Conservation (phyloP, 106 monocot species). For the Allium cepa region DNA sequence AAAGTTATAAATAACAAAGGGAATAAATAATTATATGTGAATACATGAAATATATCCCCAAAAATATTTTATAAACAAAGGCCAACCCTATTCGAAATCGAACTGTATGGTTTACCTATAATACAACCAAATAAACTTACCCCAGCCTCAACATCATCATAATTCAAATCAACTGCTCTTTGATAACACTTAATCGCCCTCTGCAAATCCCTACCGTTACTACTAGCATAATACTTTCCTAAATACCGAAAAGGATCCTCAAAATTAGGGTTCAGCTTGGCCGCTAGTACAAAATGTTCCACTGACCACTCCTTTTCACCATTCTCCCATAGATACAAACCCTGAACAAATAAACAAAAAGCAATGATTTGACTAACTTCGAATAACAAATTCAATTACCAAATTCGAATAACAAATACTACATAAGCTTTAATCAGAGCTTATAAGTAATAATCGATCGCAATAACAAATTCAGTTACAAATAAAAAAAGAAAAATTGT, state of each 20-base stretch:
- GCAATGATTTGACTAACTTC: neutral
- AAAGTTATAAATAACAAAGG: too few relatives aligned
- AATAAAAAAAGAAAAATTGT: too few relatives aligned
- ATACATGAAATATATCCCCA: too few relatives aligned
- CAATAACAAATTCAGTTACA: too few relatives aligned
- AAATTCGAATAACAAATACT: too few relatives aligned
- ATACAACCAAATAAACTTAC: slow-evolving; percentile 28
- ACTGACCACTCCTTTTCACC: slow-evolving; percentile 55
- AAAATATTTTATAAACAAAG: too few relatives aligned
- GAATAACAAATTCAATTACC: too few relatives aligned
- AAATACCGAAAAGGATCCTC: slow-evolving; percentile 59
- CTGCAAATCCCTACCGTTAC: slow-evolving; percentile 29
- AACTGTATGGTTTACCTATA: too few relatives aligned
- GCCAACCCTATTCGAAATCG: too few relatives aligned
- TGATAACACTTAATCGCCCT: slow-evolving; percentile 90
- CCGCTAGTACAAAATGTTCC: slow-evolving; percentile 61
- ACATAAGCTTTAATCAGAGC: too few relatives aligned
- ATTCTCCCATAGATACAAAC: slow-evolving; percentile 44
- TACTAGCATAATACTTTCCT: slow-evolving; percentile 56
- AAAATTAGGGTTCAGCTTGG: slow-evolving; percentile 76
- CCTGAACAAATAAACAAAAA: slow-evolving; percentile 28
- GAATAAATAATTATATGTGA: too few relatives aligned
- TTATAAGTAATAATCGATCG: too few relatives aligned
- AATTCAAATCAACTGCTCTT: slow-evolving; percentile 62
- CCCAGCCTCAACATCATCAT: slow-evolving; percentile 79